A percentile compares a stretch with the other conserved stretches of the same genome.
These are phyloP conservation scores for Glonium stellatum DNA, from an alignment of 495 filamentous ascomycete genomes.

Conservation along the genomic window DNA sequence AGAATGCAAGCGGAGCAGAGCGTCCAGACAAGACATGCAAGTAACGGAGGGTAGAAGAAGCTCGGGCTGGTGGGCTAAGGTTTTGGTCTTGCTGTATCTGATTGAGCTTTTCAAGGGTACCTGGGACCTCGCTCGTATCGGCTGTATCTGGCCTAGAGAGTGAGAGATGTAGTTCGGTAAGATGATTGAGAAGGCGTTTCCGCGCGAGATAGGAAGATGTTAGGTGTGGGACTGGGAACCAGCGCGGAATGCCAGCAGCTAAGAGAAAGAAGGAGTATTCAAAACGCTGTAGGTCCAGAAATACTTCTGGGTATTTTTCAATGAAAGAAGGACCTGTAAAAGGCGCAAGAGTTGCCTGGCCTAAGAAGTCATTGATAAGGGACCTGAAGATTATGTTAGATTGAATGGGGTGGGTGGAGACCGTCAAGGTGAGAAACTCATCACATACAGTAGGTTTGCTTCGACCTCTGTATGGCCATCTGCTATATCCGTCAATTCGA, in stretches of 20 bases:
- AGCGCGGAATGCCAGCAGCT: constrained; percentile 46
- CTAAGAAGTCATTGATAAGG: constrained; percentile 51
- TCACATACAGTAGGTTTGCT: constrained; percentile 40
- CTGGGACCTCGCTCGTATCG: constrained; percentile 20
- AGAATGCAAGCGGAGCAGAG: constrained; percentile 47
- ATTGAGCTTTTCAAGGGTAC: constrained; percentile 12
- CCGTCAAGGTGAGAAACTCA: neutral
- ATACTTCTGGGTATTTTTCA: constrained; percentile 47
- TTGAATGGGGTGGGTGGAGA: neutral
- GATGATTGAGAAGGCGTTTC: constrained; percentile 41
- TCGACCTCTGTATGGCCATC: constrained; percentile 39
- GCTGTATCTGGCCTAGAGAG: constrained; percentile 34
- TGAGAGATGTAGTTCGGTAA: constrained; percentile 46
- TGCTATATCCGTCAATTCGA: constrained; percentile 25
- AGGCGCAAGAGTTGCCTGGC: constrained; percentile 43
- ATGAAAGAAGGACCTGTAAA: constrained; percentile 51
- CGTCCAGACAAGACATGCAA: constrained; percentile 52
- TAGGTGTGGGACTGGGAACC: constrained; percentile 44
- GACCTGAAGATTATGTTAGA: constrained; percentile 23
- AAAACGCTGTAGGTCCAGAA: constrained; percentile 50
- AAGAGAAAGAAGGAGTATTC: constrained; percentile 49
- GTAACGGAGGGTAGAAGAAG: constrained; percentile 31
- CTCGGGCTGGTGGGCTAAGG: constrained; percentile 20
- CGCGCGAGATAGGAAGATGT: constrained; percentile 49
- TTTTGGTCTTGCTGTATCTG: constrained; percentile 7